phyloP scores from a whole-genome alignment of 2,329 filamentous ascomycete genomes.

The Lecanicillium sp. region DNA sequence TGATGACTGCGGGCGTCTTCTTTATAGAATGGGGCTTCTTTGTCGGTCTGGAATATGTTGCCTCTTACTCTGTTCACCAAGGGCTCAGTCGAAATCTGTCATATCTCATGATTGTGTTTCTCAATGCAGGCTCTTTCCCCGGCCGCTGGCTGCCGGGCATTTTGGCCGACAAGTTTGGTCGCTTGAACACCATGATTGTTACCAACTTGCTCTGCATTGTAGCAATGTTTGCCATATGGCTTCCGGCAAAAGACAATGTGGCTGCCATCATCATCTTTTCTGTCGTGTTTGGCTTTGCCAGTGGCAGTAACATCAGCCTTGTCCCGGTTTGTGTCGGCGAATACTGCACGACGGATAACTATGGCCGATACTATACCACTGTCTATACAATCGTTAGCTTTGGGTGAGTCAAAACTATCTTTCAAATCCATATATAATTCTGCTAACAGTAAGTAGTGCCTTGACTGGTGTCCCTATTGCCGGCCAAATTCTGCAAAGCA shows the following conservation, averaged over 20 bases:
- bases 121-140: conserved; percentile 59
- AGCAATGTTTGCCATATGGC: conserved; percentile 55
- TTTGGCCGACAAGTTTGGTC: conserved; percentile 46
- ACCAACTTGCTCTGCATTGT: conserved; percentile 38
- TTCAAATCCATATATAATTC: background rate
- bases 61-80: conserved; percentile 47
- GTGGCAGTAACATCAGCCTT: conserved; percentile 59
- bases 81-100: conserved; percentile 45
- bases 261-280: conserved; percentile 31
- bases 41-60: conserved; percentile 50
- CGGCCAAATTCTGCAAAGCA: conserved; percentile 47
- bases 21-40: conserved; percentile 36
- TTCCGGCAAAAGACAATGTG: conserved; percentile 37
- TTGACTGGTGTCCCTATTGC: conserved; percentile 60
- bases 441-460: background rate
- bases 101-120: conserved; percentile 57
- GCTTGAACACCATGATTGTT: conserved; percentile 52
- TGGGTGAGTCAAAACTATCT: conserved; percentile 32
- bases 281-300: conserved; percentile 50
- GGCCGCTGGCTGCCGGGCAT: conserved; percentile 49
- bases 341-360: conserved; percentile 58
- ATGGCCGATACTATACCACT: conserved; percentile 61
- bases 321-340: conserved; percentile 65
- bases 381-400: conserved; percentile 63
- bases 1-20: conserved; percentile 14